phyloP scores from a whole-genome alignment of 345 rosid genomes.

The Ceriops decandra region DNA sequence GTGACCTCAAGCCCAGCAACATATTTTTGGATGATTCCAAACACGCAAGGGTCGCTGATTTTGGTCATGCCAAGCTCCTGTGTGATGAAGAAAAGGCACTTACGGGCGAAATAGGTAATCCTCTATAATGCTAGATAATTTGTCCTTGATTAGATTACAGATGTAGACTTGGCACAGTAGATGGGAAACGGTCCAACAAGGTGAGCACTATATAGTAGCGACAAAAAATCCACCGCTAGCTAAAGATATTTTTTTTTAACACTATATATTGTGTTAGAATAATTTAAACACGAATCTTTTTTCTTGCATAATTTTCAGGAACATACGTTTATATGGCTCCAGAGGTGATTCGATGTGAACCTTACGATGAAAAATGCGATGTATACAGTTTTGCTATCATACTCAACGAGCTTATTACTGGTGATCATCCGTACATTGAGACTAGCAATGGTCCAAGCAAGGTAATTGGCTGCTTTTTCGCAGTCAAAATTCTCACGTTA shows the following conservation, averaged over 20 bases:
- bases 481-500: too few relatives aligned
- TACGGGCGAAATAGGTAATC: conserved; percentile 53
- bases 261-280: too few relatives aligned
- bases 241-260: too few relatives aligned
- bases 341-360: conserved; percentile 52
- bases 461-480: conserved; percentile 18
- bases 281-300: too few relatives aligned
- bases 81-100: conserved; percentile 46
- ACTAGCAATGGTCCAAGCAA: conserved; percentile 36
- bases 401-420: conserved; percentile 49
- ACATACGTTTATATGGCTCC: conserved; percentile 68
- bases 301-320: conserved; percentile 22
- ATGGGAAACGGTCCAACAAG: too few relatives aligned
- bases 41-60: conserved; percentile 55
- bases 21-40: conserved; percentile 46
- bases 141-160: too few relatives aligned
- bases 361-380: conserved; percentile 58
- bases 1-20: conserved; percentile 68
- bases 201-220: too few relatives aligned
- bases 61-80: conserved; percentile 60
- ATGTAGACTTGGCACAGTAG: too few relatives aligned
- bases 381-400: conserved; percentile 51
- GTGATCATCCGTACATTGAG: conserved; percentile 44
- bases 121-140: too few relatives aligned
- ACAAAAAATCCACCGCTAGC: too few relatives aligned